Conservation (phyloP, 2,329 filamentous ascomycete species). For the Arthrobotrys musiformis region DNA sequence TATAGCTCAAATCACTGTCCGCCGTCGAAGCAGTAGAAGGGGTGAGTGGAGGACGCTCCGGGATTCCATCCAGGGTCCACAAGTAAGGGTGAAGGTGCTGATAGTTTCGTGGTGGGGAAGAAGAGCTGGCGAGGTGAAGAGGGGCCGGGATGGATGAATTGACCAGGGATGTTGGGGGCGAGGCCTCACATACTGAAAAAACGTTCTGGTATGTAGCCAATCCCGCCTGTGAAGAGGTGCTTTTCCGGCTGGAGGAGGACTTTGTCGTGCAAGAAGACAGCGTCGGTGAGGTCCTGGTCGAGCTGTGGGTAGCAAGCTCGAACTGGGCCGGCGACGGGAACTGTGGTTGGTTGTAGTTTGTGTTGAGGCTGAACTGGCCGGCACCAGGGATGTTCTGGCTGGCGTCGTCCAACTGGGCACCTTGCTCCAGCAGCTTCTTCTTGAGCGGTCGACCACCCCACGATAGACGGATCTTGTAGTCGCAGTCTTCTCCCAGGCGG, state of each 20-base stretch:
- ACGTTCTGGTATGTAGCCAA: conserved; percentile 56
- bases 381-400: conserved; percentile 60
- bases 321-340: conserved; percentile 59
- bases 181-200: conserved; percentile 55
- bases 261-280: conserved; percentile 50
- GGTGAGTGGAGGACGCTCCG: conserved; percentile 57
- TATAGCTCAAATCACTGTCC: conserved; percentile 53
- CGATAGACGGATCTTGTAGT: conserved; percentile 60
- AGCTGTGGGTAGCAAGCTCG: conserved; percentile 56
- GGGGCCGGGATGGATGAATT: conserved; percentile 53
- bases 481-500: conserved; percentile 60
- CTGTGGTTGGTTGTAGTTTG: conserved; percentile 56
- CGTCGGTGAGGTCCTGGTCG: conserved; percentile 50
- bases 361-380: conserved; percentile 60
- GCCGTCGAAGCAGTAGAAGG: conserved; percentile 50
- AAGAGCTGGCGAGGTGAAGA: conserved; percentile 54
- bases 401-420: conserved; percentile 59
- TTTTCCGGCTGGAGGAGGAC: conserved; percentile 51
- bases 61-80: conserved; percentile 58
- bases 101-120: conserved; percentile 52
- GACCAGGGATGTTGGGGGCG: conserved; percentile 53
- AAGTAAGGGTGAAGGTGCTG: conserved; percentile 53
- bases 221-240: conserved; percentile 52
- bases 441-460: conserved; percentile 60
- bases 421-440: conserved; percentile 59